Conservation (phyloP, 768 basidiomycete genomes). For the Hericium erinaceus region DNA sequence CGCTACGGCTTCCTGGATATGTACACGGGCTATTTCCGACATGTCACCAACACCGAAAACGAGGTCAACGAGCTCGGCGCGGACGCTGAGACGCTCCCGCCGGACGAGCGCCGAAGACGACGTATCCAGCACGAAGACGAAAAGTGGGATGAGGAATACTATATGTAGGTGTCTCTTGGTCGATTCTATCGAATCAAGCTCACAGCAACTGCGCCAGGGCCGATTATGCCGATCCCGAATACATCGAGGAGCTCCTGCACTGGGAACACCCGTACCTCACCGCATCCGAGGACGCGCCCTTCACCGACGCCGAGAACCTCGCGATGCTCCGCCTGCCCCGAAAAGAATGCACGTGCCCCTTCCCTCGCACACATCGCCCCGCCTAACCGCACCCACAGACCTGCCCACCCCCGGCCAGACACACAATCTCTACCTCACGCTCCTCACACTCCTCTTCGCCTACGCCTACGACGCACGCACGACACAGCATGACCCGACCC, state of each 20-base stretch:
- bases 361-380: not conserved
- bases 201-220: conserved; percentile 39
- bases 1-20: conserved; percentile 72
- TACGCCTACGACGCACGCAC: conserved; percentile 75
- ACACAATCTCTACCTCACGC: conserved; percentile 55
- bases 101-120: conserved; percentile 39
- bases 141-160: conserved; percentile 81
- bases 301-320: conserved; percentile 65
- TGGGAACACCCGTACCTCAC: conserved; percentile 54
- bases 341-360: conserved; percentile 37
- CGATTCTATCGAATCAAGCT: not conserved
- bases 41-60: conserved; percentile 67
- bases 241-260: conserved; percentile 57
- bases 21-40: conserved; percentile 66
- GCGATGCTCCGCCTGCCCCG: conserved; percentile 48
- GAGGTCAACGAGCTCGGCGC: conserved; percentile 73
- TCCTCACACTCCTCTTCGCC: conserved; percentile 68
- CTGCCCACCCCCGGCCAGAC: conserved; percentile 47
- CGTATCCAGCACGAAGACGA: conserved; percentile 57
- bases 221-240: conserved; percentile 69
- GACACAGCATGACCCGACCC: conserved; percentile 69
- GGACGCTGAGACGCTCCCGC: conserved; percentile 49
- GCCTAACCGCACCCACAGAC: conserved; percentile 34
- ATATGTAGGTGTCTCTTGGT: conserved; percentile 47
- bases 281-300: conserved; percentile 32